A percentile compares a stretch with the other conserved stretches of the same genome.
Conservation (phyloP, 345 rosid species). For the Eucalyptus decipiens region DNA sequence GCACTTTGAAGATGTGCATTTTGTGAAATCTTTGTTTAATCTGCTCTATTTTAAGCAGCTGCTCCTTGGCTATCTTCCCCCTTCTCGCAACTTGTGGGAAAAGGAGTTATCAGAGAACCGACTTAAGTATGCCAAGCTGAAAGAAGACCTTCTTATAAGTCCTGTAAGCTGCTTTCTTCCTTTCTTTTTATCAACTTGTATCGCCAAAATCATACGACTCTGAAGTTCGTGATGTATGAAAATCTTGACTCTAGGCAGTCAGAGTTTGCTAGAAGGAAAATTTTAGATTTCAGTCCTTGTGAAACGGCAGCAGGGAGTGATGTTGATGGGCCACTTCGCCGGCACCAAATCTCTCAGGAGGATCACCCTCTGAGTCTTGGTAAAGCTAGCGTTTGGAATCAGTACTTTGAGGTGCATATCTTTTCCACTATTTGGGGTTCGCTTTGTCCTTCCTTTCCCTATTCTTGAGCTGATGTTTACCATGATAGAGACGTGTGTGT, state of each 20-base stretch:
- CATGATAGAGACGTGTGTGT: not conserved
- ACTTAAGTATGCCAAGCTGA: slow-evolving; percentile 42
- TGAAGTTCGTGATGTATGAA: not conserved
- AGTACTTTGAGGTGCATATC: slow-evolving; percentile 42
- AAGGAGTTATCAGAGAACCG: slow-evolving; percentile 45
- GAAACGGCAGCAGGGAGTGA: slow-evolving; percentile 15
- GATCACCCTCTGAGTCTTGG: slow-evolving; percentile 68
- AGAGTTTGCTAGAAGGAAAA: slow-evolving; percentile 12
- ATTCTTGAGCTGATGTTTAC: not conserved
- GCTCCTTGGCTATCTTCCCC: slow-evolving; percentile 53
- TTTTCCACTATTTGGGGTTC: not conserved
- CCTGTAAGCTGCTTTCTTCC: slow-evolving; percentile 42
- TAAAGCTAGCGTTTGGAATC: slow-evolving; percentile 55
- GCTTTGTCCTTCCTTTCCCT: not conserved
- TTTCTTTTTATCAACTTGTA: not conserved
- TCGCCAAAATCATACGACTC: not conserved
- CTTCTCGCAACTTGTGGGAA: slow-evolving; percentile 50
- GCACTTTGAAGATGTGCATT: not conserved
- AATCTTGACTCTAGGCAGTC: slow-evolving; percentile 49
- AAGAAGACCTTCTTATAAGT: slow-evolving; percentile 52
- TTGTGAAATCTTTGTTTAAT: not conserved
- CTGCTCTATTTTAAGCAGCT: slow-evolving; percentile 18
- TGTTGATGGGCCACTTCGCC: slow-evolving; percentile 43
- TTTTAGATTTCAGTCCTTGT: slow-evolving; percentile 3
- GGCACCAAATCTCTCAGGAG: slow-evolving; percentile 48